Base-by-base conservation (phyloP, 2,329 filamentous ascomycete genomes). In the Chalara sp. region DNA sequence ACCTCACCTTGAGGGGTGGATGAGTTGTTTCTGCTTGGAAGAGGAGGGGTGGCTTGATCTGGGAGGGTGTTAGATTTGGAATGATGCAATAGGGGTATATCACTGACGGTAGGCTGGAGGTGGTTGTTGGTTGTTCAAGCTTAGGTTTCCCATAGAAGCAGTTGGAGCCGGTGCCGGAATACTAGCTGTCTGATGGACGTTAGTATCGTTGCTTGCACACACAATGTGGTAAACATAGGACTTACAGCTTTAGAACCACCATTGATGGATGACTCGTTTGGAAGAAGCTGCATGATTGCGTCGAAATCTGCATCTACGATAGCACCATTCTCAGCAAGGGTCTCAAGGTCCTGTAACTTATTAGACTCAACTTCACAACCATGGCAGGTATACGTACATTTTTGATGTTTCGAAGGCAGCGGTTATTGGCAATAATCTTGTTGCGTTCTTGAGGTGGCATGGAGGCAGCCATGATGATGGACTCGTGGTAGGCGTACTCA, bases 241-340 rank as follows among this genome's bases (percentile, higher is more conserved):
- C 21, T 48, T 11, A 52, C 54, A 41, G 53, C 40, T 10, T 53
- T 54, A 46, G 56, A 45, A 43, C 59, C 45, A 32, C 47, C 52
- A 40, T 63, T 61, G 53, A 87, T 74, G 21, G 80, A 73, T 12
- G 80, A 80, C 65, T 90, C 87, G 58, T 78, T 71, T 35, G 91
- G 92, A 32, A 97, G 83, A 62, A 87, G 78, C 57, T 75, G 72
- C 64, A 84, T 76, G 67, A 96, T 89, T 47, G 77, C 78, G 63
- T 88, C 84, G 66, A 91, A 89, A 64, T 85, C 82, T 50, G 82
- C 72, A 53, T 87, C 83, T 56, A 79, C 82, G 67, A 97, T 88
- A 64, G 91, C 76, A 58, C 84, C 84, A 63, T 86, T 82, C 67
- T 96, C 91, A 59, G 89, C 80, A 54, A 97, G 87, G 60, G 84